phyloP scores from a whole-genome alignment of 768 basidiomycete species.

The Serendipita sp. region DNA sequence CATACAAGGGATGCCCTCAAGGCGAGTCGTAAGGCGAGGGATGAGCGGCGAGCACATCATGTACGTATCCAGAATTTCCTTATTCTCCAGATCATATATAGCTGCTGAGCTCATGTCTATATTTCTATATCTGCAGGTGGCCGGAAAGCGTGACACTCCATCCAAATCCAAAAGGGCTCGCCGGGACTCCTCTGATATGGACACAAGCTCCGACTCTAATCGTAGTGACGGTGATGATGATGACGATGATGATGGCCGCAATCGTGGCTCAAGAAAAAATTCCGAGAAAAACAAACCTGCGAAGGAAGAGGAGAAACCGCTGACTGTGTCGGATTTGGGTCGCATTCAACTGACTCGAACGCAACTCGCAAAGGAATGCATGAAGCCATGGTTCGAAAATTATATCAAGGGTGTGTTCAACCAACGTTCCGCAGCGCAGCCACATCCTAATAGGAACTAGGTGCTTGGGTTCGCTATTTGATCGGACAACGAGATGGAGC shows the following conservation, averaged over 20 bases:
- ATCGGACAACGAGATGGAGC: slow-evolving; percentile 39
- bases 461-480: slow-evolving; percentile 73
- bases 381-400: slow-evolving; percentile 75
- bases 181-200: slow-evolving; percentile 69
- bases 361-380: slow-evolving; percentile 50
- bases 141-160: slow-evolving; percentile 44
- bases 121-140: slow-evolving; percentile 1
- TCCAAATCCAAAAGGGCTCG: too few species aligned
- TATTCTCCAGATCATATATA: slow-evolving; percentile 3
- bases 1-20: slow-evolving; percentile 73
- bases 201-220: slow-evolving; percentile 56
- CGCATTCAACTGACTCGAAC: slow-evolving; percentile 51
- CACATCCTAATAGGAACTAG: slow-evolving; percentile 24
- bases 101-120: background rate
- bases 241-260: slow-evolving; percentile 14
- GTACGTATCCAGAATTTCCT: slow-evolving; percentile 28
- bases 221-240: slow-evolving; percentile 54
- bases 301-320: slow-evolving; percentile 54
- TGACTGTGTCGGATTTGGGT: slow-evolving; percentile 42
- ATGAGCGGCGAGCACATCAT: slow-evolving; percentile 52
- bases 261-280: background rate
- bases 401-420: slow-evolving; percentile 49
- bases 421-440: background rate
- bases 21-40: slow-evolving; percentile 75
- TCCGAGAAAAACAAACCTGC: slow-evolving; percentile 48